Base-by-base conservation (phyloP, 2,329 filamentous ascomycete genomes). In the Claviceps humidiphila region DNA sequence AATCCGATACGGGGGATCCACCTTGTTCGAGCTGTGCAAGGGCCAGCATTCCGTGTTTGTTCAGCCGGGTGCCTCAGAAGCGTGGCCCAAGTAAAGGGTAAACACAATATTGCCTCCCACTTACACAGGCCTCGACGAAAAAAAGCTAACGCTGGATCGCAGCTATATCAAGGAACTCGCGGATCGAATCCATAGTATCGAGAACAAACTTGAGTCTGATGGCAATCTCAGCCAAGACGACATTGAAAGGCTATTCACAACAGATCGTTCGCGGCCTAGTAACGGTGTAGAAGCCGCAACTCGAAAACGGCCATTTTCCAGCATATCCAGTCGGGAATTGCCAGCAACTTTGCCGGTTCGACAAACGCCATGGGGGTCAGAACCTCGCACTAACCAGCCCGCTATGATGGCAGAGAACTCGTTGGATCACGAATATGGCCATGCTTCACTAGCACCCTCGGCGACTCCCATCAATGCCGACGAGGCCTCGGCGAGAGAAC, bases 91-190 rank as follows among this genome's bases (percentile, higher is more conserved):
- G 85, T 63, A 95, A 95, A 77, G 89, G 89, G 76, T 87, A 56
- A 17, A 11, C n/a, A 16, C 24, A 45, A n/a, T n/a, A 8, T 9
- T 34, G 6, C 20, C 34, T 26, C 37, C 20, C 30, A 16, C 37
- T 14, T 16, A 13, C 17, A 8, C 17, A 43, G 5, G 14, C 14
- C 3, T 13, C 5, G 14, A 30, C 8, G 42, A 26, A 30, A 34
- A 9, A 24, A 20, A 2, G 58, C 26, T 62, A 40, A 54, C 43
- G 22, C 11, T 7, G 52, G 30, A 52, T 50, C 54, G 34, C 5
- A 87, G 84, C 16, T 95, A 95, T 61, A 95, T 95, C 65, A 95
- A 94, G 64, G 89, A 95, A 66, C 77, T 95, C 22, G 88, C 89
- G 24, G 89, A 95, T 63, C 77, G 89, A 26, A 81, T 95, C 54